These are phyloP conservation scores for Eustoma russellianum DNA, from an alignment of 257 asterid species.

Conservation along the genomic window DNA sequence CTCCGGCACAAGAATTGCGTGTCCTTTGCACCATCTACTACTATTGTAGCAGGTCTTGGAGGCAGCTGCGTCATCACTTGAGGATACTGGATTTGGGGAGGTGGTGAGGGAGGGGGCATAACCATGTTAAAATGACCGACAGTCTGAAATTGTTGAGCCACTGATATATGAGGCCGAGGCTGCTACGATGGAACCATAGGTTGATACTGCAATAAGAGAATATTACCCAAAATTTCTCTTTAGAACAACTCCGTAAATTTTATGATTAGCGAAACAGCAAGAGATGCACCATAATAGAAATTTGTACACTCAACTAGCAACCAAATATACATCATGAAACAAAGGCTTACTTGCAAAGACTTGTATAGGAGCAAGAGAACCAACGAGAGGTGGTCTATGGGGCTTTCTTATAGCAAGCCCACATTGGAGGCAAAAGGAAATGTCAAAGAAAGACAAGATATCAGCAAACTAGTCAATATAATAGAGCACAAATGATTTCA, in stretches of 20 bases:
- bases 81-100: conserved; percentile 49
- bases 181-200: conserved; percentile 55
- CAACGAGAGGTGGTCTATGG: conserved; percentile 50
- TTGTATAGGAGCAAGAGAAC: conserved; percentile 54
- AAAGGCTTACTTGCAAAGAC: conserved; percentile 62
- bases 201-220: conserved; percentile 42
- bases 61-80: conserved; percentile 50
- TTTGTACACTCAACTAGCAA: conserved; percentile 3
- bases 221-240: conserved; percentile 2
- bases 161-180: conserved; percentile 45
- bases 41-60: conserved; percentile 30
- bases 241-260: neutral
- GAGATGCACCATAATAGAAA: neutral
- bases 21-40: conserved; percentile 46
- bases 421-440: conserved; percentile 9
- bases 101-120: conserved; percentile 57
- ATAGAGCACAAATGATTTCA: neutral
- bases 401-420: conserved; percentile 34
- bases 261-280: conserved; percentile 2
- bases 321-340: conserved; percentile 5
- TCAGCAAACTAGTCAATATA: neutral
- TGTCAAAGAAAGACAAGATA: neutral
- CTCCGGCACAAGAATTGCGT: conserved; percentile 41
- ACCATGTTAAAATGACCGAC: conserved; percentile 46
- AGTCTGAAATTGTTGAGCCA: conserved; percentile 66